These are phyloP conservation scores for Picea abies DNA, from an alignment of 83 land plant species.

Conservation along the genomic window DNA sequence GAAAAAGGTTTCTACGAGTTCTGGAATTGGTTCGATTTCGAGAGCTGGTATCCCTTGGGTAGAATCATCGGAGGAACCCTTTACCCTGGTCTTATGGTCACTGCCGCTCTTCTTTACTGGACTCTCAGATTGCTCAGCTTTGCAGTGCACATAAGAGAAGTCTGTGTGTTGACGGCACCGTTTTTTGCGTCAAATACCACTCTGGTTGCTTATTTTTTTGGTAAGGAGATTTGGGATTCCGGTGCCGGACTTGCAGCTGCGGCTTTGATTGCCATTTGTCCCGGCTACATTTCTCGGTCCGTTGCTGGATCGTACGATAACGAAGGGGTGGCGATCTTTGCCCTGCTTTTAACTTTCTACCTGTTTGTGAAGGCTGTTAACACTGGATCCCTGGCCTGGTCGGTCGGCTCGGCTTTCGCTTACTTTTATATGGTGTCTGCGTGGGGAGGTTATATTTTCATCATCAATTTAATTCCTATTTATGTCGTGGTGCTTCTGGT, in stretches of 20 bases:
- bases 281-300: slow-evolving; percentile 95
- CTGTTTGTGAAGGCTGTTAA: slow-evolving; percentile 99
- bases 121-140: slow-evolving; percentile 66
- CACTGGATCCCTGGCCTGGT: slow-evolving; percentile 95
- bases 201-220: slow-evolving; percentile 94
- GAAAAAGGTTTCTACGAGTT: slow-evolving; percentile 96
- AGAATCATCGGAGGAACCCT: slow-evolving; percentile 97
- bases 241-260: slow-evolving; percentile 98
- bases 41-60: slow-evolving; percentile 99
- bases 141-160: slow-evolving; percentile 93
- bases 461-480: slow-evolving; percentile 90
- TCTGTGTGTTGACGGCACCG: slow-evolving; percentile 96
- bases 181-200: slow-evolving; percentile 98
- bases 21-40: slow-evolving; percentile 99
- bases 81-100: slow-evolving; percentile 99
- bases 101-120: slow-evolving; percentile 90
- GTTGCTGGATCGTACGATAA: slow-evolving; percentile 99
- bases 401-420: slow-evolving; percentile 93
- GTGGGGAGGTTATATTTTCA: slow-evolving; percentile 99
- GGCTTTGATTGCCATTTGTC: slow-evolving; percentile 92
- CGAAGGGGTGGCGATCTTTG: slow-evolving; percentile 97
- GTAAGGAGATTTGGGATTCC: slow-evolving; percentile 94
- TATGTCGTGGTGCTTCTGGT: slow-evolving; percentile 92
- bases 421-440: slow-evolving; percentile 99
- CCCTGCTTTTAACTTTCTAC: slow-evolving; percentile 89